Base-by-base conservation (phyloP, 345 rosid genomes). In the Bruguiera parviflora region DNA sequence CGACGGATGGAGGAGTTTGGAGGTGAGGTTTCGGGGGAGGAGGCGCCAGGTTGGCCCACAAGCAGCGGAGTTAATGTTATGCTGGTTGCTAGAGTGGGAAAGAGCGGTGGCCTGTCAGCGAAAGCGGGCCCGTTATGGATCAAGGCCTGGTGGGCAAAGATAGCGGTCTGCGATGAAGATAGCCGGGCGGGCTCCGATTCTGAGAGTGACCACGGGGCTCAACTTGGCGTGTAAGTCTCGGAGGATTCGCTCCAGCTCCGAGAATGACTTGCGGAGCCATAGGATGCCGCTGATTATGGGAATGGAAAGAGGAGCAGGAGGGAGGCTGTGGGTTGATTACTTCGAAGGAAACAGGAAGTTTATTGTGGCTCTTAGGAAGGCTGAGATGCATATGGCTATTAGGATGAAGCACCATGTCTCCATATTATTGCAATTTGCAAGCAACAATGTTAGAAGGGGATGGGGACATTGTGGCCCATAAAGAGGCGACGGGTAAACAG, bases 1-100 rank as follows among this genome's bases (percentile, higher is more conserved):
- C 7, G 69, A 68, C 3, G 73, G 73, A 35, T 69, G 73, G 28
- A 63, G 78, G 39, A 74, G 69, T 37, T 69, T 61, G 0, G 73
- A 56, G 4, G 73, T 63, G 33, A 74, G 69, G 43, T 74, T 68
- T 15, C 78, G 69, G 52, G 65, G 73, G 35, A 74, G 78, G 53
- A 63, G 52, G n/a, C 73, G 73, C 78, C 73, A 68, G 7, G 46
- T 68, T 4, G 65, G 55, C 1, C 78, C 78, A 25, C 68, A 74
- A 35, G 18, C 18, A 1, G 78, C 29, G 0, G 69, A 3, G 49
- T 2, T 55, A 18, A 74, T 58, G 28, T 0, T 56, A 28, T 31
- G 59, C 28, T 63, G 61, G 28, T 74, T 63, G 58, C 57, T 2
- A 7, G 16, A 13, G 51, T 7, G 3, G 13, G 69, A 5, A 18